Evolutionary conservation across 208 protist species (phyloP).

Genomic region (Borovskyia barvae): DNA sequence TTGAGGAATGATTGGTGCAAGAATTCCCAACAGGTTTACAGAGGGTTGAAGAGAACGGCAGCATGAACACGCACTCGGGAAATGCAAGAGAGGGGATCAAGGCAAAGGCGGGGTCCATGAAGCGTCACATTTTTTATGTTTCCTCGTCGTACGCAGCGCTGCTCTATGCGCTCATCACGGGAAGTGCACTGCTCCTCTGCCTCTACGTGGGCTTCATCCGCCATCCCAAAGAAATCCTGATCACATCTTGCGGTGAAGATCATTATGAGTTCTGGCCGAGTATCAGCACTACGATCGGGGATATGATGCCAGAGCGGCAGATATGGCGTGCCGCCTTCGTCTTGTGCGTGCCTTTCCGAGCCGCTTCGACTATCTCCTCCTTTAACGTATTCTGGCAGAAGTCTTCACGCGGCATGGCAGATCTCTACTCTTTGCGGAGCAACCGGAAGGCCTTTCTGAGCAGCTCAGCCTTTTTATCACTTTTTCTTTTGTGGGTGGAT

Average conservation of each 20-base stretch:
- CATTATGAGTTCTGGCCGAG: constrained; percentile 80
- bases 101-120: too few species aligned
- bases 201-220: constrained; percentile 48
- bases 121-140: constrained; percentile 72
- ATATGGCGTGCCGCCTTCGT: constrained; percentile 62
- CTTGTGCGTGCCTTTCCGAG: constrained; percentile 51
- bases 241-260: constrained; percentile 43
- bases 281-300: constrained; percentile 66
- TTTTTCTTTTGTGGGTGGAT: constrained; percentile 54
- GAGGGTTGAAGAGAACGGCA: too few species aligned
- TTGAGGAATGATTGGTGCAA: too few species aligned
- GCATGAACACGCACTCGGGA: too few species aligned
- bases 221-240: constrained; percentile 51
- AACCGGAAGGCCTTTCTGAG: constrained; percentile 27
- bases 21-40: too few species aligned
- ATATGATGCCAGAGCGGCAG: constrained; percentile 71
- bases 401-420: constrained; percentile 38
- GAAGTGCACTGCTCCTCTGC: constrained; percentile 35
- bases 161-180: constrained; percentile 49
- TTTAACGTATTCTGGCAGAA: constrained; percentile 69
- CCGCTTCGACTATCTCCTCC: constrained; percentile 43
- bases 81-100: too few species aligned
- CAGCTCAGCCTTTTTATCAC: constrained; percentile 47
- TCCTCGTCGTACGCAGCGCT: constrained; percentile 63
- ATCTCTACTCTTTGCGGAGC: constrained; percentile 31